These are phyloP conservation scores for Arctium lappa DNA, from an alignment of 129 eudicot species.

Conservation along the genomic window DNA sequence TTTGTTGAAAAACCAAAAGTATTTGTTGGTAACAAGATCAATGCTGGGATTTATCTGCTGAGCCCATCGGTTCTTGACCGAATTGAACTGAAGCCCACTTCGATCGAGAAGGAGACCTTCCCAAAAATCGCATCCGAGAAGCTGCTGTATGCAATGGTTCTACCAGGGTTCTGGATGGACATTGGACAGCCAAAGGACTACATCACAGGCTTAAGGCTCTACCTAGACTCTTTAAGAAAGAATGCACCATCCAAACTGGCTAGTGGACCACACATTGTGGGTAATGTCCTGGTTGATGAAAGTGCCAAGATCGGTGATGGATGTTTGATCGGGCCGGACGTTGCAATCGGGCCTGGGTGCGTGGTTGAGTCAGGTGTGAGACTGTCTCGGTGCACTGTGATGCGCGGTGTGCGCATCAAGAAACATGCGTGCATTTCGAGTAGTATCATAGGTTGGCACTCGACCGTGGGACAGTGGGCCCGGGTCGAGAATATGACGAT, in stretches of 20 bases:
- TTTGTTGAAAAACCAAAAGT: conserved; percentile 87
- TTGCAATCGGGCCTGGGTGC: conserved; percentile 93
- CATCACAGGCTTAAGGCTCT: conserved; percentile 79
- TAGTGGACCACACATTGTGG: conserved; percentile 65
- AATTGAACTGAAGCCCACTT: conserved; percentile 77
- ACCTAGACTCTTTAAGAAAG: conserved; percentile 76
- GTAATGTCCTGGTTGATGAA: conserved; percentile 83
- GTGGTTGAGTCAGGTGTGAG: conserved; percentile 92
- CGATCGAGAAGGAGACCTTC: conserved; percentile 85
- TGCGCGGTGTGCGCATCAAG: conserved; percentile 93
- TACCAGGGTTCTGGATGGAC: conserved; percentile 98
- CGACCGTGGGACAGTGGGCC: conserved; percentile 95
- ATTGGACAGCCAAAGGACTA: conserved; percentile 91
- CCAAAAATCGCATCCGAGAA: conserved; percentile 79
- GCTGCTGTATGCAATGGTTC: conserved; percentile 77
- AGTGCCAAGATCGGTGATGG: conserved; percentile 90
- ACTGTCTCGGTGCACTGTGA: conserved; percentile 87
- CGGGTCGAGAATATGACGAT: conserved; percentile 98
- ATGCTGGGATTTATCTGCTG: conserved; percentile 83
- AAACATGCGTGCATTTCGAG: conserved; percentile 81
- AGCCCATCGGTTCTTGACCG: conserved; percentile 77
- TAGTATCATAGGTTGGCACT: conserved; percentile 95
- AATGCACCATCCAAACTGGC: conserved; percentile 55
- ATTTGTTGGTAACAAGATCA: conserved; percentile 93
- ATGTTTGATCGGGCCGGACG: conserved; percentile 96